Evolutionary conservation across 2,329 filamentous ascomycete genomes (phyloP).

Genomic region (Chaetomiaceae sp.): DNA sequence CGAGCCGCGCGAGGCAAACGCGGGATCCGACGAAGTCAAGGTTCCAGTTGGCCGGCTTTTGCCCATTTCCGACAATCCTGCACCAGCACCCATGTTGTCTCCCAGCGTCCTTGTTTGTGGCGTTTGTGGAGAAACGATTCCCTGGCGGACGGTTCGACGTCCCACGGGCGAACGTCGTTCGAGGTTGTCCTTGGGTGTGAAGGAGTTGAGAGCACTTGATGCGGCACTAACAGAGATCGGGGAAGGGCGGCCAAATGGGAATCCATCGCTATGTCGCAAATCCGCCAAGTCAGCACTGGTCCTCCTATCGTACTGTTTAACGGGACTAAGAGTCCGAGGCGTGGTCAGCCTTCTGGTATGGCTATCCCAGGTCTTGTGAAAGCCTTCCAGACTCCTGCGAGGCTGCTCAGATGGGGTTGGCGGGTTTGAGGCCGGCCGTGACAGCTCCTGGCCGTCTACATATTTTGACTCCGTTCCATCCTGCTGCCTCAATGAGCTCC

Average conservation of each 20-base stretch:
- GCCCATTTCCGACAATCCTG: neutral
- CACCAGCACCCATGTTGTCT: conserved; percentile 8
- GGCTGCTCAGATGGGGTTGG: conserved; percentile 22
- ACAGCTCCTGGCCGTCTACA: conserved; percentile 19
- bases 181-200: conserved; percentile 20
- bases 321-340: conserved; percentile 31
- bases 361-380: conserved; percentile 46
- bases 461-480: conserved; percentile 24
- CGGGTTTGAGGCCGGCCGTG: conserved; percentile 7
- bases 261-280: conserved; percentile 37
- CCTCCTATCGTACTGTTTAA: conserved; percentile 26
- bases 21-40: conserved; percentile 16
- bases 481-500: conserved; percentile 42
- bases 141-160: conserved; percentile 11
- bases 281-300: conserved; percentile 26
- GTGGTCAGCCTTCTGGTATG: conserved; percentile 46
- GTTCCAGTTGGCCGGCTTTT: conserved; percentile 1
- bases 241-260: conserved; percentile 34
- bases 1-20: conserved; percentile 13
- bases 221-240: conserved; percentile 50
- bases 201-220: conserved; percentile 45
- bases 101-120: conserved; percentile 12
- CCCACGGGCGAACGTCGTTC: conserved; percentile 10
- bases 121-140: conserved; percentile 17
- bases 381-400: conserved; percentile 26